phyloP scores from a whole-genome alignment of 2,329 filamentous ascomycete species.

The Hypoxylon sp. region DNA sequence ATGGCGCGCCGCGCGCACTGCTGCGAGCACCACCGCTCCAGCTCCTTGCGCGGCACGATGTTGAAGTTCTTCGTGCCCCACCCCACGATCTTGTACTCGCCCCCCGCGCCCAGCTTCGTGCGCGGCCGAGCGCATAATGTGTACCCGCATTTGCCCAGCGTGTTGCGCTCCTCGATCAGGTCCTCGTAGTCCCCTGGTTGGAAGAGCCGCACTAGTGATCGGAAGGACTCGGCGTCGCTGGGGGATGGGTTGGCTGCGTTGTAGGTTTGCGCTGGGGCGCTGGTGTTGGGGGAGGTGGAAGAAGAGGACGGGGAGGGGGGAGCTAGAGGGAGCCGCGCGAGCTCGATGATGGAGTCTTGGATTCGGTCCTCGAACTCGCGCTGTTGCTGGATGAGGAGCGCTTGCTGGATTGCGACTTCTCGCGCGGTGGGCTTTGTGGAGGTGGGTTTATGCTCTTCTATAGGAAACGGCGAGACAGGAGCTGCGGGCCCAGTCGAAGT shows the following conservation, averaged over 20 bases:
- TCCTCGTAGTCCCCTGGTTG: constrained; percentile 92
- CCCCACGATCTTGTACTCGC: constrained; percentile 77
- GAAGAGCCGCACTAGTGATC: constrained; percentile 77
- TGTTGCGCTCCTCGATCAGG: constrained; percentile 89
- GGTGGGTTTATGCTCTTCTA: constrained; percentile 51
- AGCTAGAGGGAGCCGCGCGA: constrained; percentile 72
- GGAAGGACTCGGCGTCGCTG: constrained; percentile 70
- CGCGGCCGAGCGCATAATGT: constrained; percentile 80
- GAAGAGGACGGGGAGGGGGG: constrained; percentile 44
- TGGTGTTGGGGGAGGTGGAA: constrained; percentile 16
- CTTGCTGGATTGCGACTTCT: constrained; percentile 84
- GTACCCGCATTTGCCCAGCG: constrained; percentile 87
- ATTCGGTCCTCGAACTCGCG: constrained; percentile 84
- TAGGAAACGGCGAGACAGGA: constrained; percentile 49
- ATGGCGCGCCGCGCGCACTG: constrained; percentile 84
- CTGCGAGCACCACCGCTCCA: constrained; percentile 90
- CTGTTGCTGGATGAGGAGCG: constrained; percentile 83
- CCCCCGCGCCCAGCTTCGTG: constrained; percentile 68
- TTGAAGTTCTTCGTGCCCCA: constrained; percentile 68
- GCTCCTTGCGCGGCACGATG: constrained; percentile 78
- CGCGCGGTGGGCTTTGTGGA: constrained; percentile 60
- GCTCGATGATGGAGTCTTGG: constrained; percentile 77
- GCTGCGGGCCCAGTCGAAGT: constrained; percentile 50
- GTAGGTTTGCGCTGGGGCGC: constrained; percentile 27
- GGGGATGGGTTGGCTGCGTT: constrained; percentile 39